phyloP scores from a whole-genome alignment of 116 monocot species.

The Thalassia testudinum region DNA sequence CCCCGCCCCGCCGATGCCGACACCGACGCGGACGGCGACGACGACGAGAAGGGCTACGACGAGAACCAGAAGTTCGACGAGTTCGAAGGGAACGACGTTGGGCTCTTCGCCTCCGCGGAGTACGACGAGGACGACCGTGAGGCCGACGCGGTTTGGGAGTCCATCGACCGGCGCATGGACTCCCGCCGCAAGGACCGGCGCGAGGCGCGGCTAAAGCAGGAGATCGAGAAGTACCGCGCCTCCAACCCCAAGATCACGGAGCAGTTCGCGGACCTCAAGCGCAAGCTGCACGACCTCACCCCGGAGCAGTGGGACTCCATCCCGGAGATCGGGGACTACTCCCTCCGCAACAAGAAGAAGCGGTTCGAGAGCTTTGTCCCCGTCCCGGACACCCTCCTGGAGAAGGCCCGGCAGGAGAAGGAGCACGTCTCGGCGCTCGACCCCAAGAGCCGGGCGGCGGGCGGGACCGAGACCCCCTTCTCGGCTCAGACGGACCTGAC shows the following conservation, averaged over 20 bases:
- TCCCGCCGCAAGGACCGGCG: constrained; percentile 74
- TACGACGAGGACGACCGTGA: constrained; percentile 96
- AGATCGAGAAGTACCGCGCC: constrained; percentile 95
- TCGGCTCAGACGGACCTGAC: constrained; percentile 82
- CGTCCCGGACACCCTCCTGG: constrained; percentile 83
- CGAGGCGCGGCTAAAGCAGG: constrained; percentile 86
- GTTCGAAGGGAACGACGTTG: constrained; percentile 90
- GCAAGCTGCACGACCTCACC: constrained; percentile 64
- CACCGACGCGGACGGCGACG: constrained; percentile 56
- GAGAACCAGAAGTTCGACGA: constrained; percentile 99
- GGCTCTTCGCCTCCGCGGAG: constrained; percentile 90
- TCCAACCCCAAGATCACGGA: constrained; percentile 92
- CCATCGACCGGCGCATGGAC: constrained; percentile 85
- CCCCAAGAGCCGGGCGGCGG: constrained; percentile 74
- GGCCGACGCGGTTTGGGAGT: constrained; percentile 96
- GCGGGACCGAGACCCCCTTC: constrained; percentile 90
- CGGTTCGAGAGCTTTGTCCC: constrained; percentile 98
- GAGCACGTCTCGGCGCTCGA: constrained; percentile 87
- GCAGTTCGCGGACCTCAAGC: constrained; percentile 89
- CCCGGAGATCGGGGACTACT: constrained; percentile 91
- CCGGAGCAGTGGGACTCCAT: constrained; percentile 89
- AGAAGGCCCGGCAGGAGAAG: constrained; percentile 97
- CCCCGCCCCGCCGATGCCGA: constrained; percentile 32
- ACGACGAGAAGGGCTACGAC: constrained; percentile 95
- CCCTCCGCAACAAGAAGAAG: constrained; percentile 91